phyloP scores from a whole-genome alignment of 306 rosid species.

The Nissolia schottii region DNA sequence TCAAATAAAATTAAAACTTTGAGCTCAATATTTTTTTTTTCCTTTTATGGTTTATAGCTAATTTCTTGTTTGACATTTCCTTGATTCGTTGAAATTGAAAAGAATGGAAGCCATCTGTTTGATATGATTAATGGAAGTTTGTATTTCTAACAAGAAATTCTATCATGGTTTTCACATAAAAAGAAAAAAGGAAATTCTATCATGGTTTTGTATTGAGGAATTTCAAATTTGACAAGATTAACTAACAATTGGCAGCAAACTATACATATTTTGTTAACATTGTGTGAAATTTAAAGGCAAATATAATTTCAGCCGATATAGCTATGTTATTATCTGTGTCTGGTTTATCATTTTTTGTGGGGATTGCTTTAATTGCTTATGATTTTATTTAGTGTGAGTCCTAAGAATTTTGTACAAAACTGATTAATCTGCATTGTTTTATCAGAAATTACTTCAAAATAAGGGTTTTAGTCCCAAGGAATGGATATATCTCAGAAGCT shows the following conservation, averaged over 20 bases:
- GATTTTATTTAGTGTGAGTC: constrained; percentile 3
- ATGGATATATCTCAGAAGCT: constrained; percentile 33
- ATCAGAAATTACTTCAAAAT: constrained; percentile 54
- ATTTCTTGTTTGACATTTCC: not conserved
- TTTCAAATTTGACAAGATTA: constrained; percentile 4
- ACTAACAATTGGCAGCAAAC: not conserved
- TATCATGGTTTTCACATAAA: not conserved
- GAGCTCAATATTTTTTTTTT: not conserved
- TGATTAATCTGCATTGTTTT: constrained; percentile 17
- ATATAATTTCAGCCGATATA: not conserved
- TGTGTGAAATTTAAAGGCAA: not conserved
- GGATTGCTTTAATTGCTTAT: not conserved
- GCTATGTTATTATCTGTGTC: not conserved
- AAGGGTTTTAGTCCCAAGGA: constrained; percentile 61
- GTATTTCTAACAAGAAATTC: not conserved
- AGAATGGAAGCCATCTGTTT: constrained; percentile 1
- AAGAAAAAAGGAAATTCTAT: no score
- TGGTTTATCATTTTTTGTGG: not conserved
- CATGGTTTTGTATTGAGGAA: constrained; percentile 4
- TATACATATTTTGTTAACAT: not conserved
- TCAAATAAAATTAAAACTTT: not conserved
- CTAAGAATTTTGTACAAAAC: not conserved
- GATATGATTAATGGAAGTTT: not conserved
- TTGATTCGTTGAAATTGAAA: not conserved
- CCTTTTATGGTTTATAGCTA: not conserved